These are phyloP conservation scores for Cordyceps cicadae DNA, from an alignment of 2,329 filamentous ascomycete genomes.

Conservation along the genomic window DNA sequence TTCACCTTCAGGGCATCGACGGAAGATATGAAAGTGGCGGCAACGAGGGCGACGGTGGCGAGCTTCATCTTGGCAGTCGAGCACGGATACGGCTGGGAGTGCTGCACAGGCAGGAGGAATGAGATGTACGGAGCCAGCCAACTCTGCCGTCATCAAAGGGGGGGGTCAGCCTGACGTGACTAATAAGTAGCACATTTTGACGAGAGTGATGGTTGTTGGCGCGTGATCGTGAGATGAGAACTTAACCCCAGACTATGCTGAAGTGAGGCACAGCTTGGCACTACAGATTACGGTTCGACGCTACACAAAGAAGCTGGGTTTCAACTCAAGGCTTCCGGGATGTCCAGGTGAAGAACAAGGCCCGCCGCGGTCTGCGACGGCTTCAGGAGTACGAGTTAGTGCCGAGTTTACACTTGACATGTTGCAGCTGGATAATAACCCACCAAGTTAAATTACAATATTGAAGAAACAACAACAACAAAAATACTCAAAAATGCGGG, in stretches of 20 bases:
- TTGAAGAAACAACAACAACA: not conserved
- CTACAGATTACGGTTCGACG: not conserved
- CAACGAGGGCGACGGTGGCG: conserved; percentile 14
- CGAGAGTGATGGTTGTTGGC: too few relatives aligned
- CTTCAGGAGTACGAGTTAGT: not conserved
- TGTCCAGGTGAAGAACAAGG: not conserved
- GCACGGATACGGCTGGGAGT: too few relatives aligned
- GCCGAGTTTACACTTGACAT: too few relatives aligned
- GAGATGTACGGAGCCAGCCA: not conserved
- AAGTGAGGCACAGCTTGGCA: not conserved
- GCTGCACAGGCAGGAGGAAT: not conserved
- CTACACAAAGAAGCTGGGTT: not conserved
- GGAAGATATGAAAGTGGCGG: conserved; percentile 15
- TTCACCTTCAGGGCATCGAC: conserved; percentile 14
- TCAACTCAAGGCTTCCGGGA: not conserved
- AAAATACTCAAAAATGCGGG: not conserved
- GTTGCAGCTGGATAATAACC: not conserved
- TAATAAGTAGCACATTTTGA: too few relatives aligned
- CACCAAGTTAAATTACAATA: not conserved
- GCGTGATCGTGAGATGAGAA: too few relatives aligned
- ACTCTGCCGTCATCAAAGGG: not conserved
- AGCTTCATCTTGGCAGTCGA: conserved; percentile 16
- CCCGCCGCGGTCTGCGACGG: not conserved
- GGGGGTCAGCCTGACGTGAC: too few relatives aligned
- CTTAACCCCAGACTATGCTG: too few relatives aligned